Base-by-base conservation (phyloP, 257 asterid genomes). In the Echites panduratus region DNA sequence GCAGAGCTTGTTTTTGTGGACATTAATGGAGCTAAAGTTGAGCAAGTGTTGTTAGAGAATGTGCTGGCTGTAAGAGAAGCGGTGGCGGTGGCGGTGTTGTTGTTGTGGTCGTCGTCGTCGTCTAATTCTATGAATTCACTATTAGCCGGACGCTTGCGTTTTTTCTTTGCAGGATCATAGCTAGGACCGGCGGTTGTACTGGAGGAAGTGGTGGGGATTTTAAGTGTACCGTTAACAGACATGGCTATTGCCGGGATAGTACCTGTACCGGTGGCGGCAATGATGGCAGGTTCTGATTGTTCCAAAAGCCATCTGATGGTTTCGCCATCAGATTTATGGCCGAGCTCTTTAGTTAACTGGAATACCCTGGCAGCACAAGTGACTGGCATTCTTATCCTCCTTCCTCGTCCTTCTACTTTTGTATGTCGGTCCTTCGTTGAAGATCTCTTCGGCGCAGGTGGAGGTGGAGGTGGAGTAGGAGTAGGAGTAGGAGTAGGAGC, bases 1-100 rank as follows among this genome's bases (percentile, higher is more conserved):
- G 41, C 56, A 27, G n/a, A n/a, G n/a, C 38, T 45, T 13, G 53
- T 13, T 48, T 67, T 52, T 22, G 44, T 24, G 20, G 71, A 44
- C 95, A 85, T 89, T 48, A 87, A 44, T n/a, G 95, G 95, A 26
- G 92, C 86, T 0, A 88, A 82, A 29, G 76, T 68, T 9, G 90
- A 75, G 32, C n/a, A 44, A 2, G 85, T 32, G 38, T 32, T 77
- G 81, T 20, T n/a, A 22, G 62, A 22, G 62, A 22, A 56, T 56
- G 32, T 77, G 24, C 32, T n/a, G 5, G 32, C 1, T 1, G 38
- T 1, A 56, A 0, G 2, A 4, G 62, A 5, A 32, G 47, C 68
- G 38, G 38, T 1, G 38, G 38, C 73, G 1, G 62, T 19, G 47
- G 57, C 49, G 43, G 71, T 69, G 40, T 47, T 72, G 38, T 32